phyloP scores from a whole-genome alignment of 2,329 filamentous ascomycete genomes.

The Paraphoma sp. region DNA sequence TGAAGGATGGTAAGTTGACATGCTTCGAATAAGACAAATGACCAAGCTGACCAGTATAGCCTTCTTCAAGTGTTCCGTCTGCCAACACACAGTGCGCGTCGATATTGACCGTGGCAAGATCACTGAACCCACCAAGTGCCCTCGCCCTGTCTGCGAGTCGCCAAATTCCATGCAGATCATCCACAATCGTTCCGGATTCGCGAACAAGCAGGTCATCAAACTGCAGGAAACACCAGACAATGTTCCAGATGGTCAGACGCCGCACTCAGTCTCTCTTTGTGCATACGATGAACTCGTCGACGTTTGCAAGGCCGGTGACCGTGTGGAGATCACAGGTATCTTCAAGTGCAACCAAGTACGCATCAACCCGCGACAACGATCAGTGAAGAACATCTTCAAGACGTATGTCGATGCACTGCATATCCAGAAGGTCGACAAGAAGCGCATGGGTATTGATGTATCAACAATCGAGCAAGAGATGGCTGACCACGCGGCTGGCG shows the following conservation, averaged over 20 bases:
- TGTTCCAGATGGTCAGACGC: slow-evolving; percentile 93
- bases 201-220: slow-evolving; percentile 99
- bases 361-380: slow-evolving; percentile 89
- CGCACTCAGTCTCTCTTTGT: slow-evolving; percentile 94
- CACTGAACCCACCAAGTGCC: slow-evolving; percentile 89
- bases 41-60: slow-evolving; percentile 56
- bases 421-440: slow-evolving; percentile 95
- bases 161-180: slow-evolving; percentile 98
- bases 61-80: slow-evolving; percentile 94
- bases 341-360: slow-evolving; percentile 95
- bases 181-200: slow-evolving; percentile 92
- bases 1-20: slow-evolving; percentile 74
- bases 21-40: background rate
- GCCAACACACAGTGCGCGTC: slow-evolving; percentile 88
- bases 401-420: slow-evolving; percentile 96
- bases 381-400: slow-evolving; percentile 95
- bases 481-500: slow-evolving; percentile 72
- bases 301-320: slow-evolving; percentile 96
- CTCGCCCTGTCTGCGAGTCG: slow-evolving; percentile 78
- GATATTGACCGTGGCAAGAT: slow-evolving; percentile 96
- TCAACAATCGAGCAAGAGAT: slow-evolving; percentile 87
- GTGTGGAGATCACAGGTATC: slow-evolving; percentile 93
- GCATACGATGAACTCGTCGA: slow-evolving; percentile 97
- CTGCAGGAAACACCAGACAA: slow-evolving; percentile 96
- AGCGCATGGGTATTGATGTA: slow-evolving; percentile 87